Evolutionary conservation across 2,329 filamentous ascomycete species (phyloP).

Genomic region (Beauveria sp.): DNA sequence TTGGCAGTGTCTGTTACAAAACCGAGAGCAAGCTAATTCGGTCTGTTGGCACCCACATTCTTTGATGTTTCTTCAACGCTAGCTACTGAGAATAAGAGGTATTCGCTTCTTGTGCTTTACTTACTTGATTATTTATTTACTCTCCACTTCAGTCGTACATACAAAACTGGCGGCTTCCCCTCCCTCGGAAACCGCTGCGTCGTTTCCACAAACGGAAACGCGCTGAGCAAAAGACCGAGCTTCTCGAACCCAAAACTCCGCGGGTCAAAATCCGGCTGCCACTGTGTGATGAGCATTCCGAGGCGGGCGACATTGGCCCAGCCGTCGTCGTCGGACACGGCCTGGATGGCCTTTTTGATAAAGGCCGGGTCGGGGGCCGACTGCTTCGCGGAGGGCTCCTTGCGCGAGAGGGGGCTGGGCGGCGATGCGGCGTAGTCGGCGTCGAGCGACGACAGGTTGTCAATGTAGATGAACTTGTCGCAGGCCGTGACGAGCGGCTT

Average conservation of each 20-base stretch:
- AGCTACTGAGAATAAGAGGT: too few relatives aligned
- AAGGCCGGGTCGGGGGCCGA: neutral
- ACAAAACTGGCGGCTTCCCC: neutral
- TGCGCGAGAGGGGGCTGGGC: too few relatives aligned
- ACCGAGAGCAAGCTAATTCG: too few relatives aligned
- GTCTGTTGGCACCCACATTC: too few relatives aligned
- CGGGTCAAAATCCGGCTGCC: neutral
- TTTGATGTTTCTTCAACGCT: too few relatives aligned
- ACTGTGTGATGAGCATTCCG: neutral
- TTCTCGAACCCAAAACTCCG: neutral
- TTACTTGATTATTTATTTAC: neutral
- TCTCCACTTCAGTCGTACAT: neutral
- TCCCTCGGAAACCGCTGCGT: neutral
- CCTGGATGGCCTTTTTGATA: neutral
- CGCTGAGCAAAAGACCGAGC: neutral
- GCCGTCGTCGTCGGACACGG: neutral
- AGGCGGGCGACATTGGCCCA: neutral
- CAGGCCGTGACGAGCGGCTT: constrained; percentile 24
- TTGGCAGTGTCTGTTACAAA: too few relatives aligned
- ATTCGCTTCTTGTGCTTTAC: neutral
- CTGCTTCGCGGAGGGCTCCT: neutral
- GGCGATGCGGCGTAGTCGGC: neutral
- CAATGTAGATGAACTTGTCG: constrained; percentile 25
- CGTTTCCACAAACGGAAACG: neutral
- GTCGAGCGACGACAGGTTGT: neutral